Evolutionary conservation across 108 stramenopile species (phyloP).

Genomic region (Cyclostephanos tholiformis): DNA sequence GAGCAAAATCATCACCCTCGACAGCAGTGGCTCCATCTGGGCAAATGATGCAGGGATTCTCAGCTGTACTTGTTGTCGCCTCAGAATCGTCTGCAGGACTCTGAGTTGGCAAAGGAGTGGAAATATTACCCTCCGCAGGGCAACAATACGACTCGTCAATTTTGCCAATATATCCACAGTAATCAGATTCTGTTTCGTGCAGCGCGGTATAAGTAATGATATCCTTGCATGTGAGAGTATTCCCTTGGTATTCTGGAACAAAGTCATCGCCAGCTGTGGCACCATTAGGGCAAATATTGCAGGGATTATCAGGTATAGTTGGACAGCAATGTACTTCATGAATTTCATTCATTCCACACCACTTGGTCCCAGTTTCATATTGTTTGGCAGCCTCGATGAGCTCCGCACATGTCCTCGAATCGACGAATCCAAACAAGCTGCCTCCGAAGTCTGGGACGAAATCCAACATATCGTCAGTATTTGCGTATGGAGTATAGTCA

Average conservation of each 20-base stretch:
- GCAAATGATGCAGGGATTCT: conserved; percentile 5
- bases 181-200: neutral
- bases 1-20: neutral
- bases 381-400: neutral
- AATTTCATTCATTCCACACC: neutral
- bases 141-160: neutral
- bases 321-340: neutral
- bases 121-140: neutral
- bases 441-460: too few relatives aligned
- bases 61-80: neutral
- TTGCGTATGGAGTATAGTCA: neutral
- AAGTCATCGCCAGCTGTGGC: neutral
- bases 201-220: neutral
- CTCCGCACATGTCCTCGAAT: neutral
- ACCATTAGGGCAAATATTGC: neutral
- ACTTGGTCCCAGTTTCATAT: neutral
- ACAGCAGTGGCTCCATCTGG: neutral
- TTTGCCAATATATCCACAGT: neutral
- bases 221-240: neutral
- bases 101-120: neutral
- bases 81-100: too few relatives aligned
- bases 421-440: neutral
- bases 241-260: neutral
- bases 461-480: too few relatives aligned
- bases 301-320: neutral